Evolutionary conservation across 306 rosid genomes (phyloP), one percentile per base, ranked within the genome.

Genomic region (Bauhinia variegata): DNA sequence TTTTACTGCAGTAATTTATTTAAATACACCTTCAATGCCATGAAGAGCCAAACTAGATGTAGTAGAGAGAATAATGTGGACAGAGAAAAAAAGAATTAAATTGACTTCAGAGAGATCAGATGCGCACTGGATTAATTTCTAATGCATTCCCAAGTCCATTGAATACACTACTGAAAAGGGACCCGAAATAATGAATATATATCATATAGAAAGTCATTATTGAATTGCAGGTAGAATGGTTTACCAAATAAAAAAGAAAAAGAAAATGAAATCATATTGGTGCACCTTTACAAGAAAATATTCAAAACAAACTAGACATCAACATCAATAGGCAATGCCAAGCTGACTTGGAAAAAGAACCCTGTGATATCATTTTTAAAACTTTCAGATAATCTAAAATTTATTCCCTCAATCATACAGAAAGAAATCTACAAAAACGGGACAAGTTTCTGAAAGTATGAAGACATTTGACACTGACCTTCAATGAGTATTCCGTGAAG

Each of bases 401-500:
- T 63, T 51, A 63, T 64, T 55, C 6, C 44, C 18, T 54, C 28
- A 36, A 38, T 18, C 1, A 28, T 46, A 47, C 65, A 33, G 43
- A 67, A 75, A 34, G 41, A 75, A 42, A 28, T 52, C 34, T 33
- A 13, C 10, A 52, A 67, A 43, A n/a, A 30, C 7, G 7, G 13
- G 13, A 65, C 54, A 65, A 48, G 28, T 53, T 65, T 65, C 31
- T 30, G 12, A 67, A 39, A 8, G 13, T 8, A 65, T 14, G 11
- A 23, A 48, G 15, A 53, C 15, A 34, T 34, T 8, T 74, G 70
- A 75, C 65, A 53, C 65, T 59, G 59, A 76, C 75, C 61, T 76
- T 42, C 4, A 51, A 9, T 8, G 51, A 61, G 57, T 28, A 5
- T 17, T 14, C 62, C 32, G 62, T 54, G 55, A 69, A 76, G 63